Conservation (phyloP, 371 early-diverging fungal genomes). For the Apophysomyces trapeziformis region DNA sequence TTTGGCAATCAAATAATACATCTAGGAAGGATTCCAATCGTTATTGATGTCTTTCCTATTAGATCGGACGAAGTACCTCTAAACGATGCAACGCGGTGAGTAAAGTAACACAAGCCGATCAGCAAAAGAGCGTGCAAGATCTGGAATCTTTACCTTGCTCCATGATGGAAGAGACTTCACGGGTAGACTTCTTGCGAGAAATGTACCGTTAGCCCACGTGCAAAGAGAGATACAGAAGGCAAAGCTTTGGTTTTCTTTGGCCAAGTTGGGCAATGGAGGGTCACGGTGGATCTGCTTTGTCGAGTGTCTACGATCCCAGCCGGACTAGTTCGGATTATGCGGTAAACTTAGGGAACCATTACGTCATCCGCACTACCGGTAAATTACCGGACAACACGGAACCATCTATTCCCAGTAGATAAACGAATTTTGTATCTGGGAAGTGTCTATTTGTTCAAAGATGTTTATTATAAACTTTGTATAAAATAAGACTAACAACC, state of each 20-base stretch:
- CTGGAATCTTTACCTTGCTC: slow-evolving; percentile 1
- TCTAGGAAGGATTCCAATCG: slow-evolving; percentile 31
- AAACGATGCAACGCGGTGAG: neutral
- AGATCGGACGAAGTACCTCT: slow-evolving; percentile 6
- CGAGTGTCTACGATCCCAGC: no score
- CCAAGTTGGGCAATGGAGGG: neutral
- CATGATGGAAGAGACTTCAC: slow-evolving; percentile 7
- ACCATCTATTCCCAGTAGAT: no score
- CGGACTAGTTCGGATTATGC: no score
- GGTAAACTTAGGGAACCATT: no score
- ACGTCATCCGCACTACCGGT: no score
- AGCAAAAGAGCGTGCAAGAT: slow-evolving; percentile 2
- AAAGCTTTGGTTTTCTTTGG: neutral
- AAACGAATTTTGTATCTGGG: no score
- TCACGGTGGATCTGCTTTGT: no score
- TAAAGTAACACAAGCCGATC: slow-evolving; percentile 6
- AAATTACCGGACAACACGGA: no score
- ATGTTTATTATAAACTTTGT: no score
- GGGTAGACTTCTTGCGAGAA: neutral
- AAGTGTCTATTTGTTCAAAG: no score
- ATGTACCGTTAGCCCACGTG: neutral
- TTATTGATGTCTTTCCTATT: neutral
- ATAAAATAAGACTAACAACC: no score
- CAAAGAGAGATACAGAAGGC: neutral
- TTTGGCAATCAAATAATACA: slow-evolving; percentile 64